Conservation (phyloP, 345 rosid genomes). For the Salix caprea region DNA sequence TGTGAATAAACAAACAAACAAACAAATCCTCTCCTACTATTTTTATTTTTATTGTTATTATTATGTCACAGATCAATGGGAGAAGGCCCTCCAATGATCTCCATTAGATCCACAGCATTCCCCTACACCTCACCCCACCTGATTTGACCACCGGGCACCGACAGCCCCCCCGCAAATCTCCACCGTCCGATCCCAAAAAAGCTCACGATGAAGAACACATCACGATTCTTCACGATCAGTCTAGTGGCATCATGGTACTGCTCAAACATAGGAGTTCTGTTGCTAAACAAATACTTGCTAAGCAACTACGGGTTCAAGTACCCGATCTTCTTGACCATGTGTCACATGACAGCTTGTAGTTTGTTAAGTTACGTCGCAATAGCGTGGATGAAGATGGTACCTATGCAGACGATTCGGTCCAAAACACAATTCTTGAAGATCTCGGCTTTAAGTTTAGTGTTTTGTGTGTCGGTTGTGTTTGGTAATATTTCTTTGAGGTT, state of each 20-base stretch:
- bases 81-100: neutral
- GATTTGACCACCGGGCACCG: neutral
- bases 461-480: constrained; percentile 93
- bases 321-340: constrained; percentile 98
- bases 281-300: constrained; percentile 85
- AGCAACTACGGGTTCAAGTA: constrained; percentile 97
- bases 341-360: constrained; percentile 99
- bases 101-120: constrained; percentile 1
- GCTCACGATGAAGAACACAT: constrained; percentile 39
- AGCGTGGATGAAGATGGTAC: constrained; percentile 97
- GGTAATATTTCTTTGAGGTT: constrained; percentile 83
- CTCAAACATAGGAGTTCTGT: constrained; percentile 88
- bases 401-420: constrained; percentile 95
- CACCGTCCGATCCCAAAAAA: neutral
- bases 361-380: constrained; percentile 85
- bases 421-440: constrained; percentile 85
- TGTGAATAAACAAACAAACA: neutral
- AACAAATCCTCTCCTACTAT: neutral
- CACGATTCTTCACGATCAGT: constrained; percentile 72
- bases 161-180: neutral
- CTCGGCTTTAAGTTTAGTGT: constrained; percentile 76
- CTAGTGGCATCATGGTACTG: constrained; percentile 87
- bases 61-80: constrained; percentile 26
- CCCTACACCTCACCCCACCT: neutral
- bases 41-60: neutral